These are phyloP conservation scores for Pseudopyricularia javanii DNA, from an alignment of 2,329 filamentous ascomycete species.

Conservation along the genomic window DNA sequence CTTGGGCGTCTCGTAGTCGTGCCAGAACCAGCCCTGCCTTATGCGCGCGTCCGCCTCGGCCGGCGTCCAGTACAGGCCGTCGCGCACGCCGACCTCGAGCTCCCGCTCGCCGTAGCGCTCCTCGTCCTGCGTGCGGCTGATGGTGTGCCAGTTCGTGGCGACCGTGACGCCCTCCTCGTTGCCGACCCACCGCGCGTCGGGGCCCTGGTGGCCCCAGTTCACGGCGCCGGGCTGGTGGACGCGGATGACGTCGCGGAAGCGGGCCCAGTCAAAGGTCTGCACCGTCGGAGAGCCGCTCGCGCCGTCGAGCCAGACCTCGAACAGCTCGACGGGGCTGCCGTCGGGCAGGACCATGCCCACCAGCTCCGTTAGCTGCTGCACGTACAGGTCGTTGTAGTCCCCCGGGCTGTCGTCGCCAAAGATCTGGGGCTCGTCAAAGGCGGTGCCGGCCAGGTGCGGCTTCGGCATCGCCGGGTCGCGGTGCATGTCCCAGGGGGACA, in stretches of 20 bases:
- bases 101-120: conserved; percentile 11
- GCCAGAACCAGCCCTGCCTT: conserved; percentile 16
- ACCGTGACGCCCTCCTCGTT: conserved; percentile 16
- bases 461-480: conserved; percentile 22
- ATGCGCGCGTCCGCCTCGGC: conserved; percentile 15
- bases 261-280: conserved; percentile 17
- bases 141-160: conserved; percentile 16
- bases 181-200: conserved; percentile 18
- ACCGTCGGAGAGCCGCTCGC: conserved; percentile 16
- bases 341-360: conserved; percentile 10
- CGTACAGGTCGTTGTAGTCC: conserved; percentile 20
- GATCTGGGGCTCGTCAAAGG: conserved; percentile 20
- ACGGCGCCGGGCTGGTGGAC: conserved; percentile 13
- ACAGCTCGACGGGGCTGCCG: conserved; percentile 10
- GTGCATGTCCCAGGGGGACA: conserved; percentile 23
- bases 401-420: conserved; percentile 17
- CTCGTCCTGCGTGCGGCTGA: conserved; percentile 16
- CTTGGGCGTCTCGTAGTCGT: conserved; percentile 13
- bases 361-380: conserved; percentile 14
- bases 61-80: conserved; percentile 16
- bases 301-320: conserved; percentile 20
- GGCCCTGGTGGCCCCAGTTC: conserved; percentile 19
- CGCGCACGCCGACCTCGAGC: conserved; percentile 12
- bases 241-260: conserved; percentile 17
- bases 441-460: conserved; percentile 13